Conservation (phyloP, 768 basidiomycete species). For the Leccinum obscurum region DNA sequence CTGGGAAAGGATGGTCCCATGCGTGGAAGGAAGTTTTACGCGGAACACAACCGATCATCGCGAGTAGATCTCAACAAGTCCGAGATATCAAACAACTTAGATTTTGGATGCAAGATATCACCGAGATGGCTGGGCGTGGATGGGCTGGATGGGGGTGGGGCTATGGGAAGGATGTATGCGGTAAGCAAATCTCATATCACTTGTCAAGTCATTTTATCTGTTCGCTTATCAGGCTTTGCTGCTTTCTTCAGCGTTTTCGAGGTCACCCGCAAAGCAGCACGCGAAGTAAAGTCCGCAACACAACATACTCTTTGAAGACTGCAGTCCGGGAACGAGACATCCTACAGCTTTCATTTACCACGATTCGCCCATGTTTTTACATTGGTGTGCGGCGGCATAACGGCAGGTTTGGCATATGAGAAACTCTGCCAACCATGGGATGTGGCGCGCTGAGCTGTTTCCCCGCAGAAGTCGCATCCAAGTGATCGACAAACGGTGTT, state of each 20-base stretch:
- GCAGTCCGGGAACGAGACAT: conserved; percentile 16
- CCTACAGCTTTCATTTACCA: conserved; percentile 41
- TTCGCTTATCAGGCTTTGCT: conserved; percentile 57
- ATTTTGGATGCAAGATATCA: conserved; percentile 76
- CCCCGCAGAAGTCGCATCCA: conserved; percentile 34
- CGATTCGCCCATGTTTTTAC: conserved; percentile 58
- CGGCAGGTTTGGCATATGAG: conserved; percentile 78
- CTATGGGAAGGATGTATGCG: conserved; percentile 71
- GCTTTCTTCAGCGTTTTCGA: conserved; percentile 81
- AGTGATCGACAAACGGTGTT: conserved; percentile 19
- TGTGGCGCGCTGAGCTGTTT: conserved; percentile 53
- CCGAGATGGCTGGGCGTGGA: conserved; percentile 76
- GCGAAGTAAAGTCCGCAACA: conserved; percentile 35
- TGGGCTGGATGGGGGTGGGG: conserved; percentile 41
- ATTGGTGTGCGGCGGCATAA: conserved; percentile 69
- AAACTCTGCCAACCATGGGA: conserved; percentile 69
- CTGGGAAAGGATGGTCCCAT: conserved; percentile 61
- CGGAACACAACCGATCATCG: conserved; percentile 38
- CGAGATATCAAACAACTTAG: conserved; percentile 63
- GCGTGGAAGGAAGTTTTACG: conserved; percentile 81
- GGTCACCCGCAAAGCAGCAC: conserved; percentile 60
- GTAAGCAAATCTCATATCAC: conserved; percentile 37
- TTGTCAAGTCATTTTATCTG: conserved; percentile 10
- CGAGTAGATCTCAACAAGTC: conserved; percentile 37
- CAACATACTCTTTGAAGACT: conserved; percentile 23